Evolutionary conservation across 2,329 filamentous ascomycete genomes (phyloP).

Genomic region (Aspergillus jensenii): DNA sequence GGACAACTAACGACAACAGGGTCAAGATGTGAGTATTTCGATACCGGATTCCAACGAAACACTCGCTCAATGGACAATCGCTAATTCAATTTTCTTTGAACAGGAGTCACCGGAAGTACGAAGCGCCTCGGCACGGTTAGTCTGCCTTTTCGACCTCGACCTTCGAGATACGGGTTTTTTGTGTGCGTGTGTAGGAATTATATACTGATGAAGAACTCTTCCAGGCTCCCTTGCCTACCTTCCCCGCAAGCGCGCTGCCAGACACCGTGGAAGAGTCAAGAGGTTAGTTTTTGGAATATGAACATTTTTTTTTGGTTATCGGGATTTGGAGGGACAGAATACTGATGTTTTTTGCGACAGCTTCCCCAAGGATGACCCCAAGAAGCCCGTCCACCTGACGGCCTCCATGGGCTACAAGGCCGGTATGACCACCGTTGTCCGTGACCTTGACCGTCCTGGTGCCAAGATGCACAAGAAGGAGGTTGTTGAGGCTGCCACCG

Average conservation of each 20-base stretch:
- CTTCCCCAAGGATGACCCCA: slow-evolving; percentile 99
- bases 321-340: slow-evolving; percentile 16
- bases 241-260: slow-evolving; percentile 86
- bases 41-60: slow-evolving; percentile 4
- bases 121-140: slow-evolving; percentile 94
- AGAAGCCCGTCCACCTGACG: slow-evolving; percentile 99
- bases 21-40: slow-evolving; percentile 47
- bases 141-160: slow-evolving; percentile 61
- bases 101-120: slow-evolving; percentile 65
- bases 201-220: slow-evolving; percentile 32
- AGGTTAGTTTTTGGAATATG: slow-evolving; percentile 62
- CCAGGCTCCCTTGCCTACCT: slow-evolving; percentile 75
- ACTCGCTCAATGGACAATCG: slow-evolving; percentile 15
- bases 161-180: slow-evolving; percentile 29
- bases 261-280: slow-evolving; percentile 98
- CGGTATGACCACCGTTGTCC: slow-evolving; percentile 99
- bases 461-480: slow-evolving; percentile 99
- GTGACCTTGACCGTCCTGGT: slow-evolving; percentile 97
- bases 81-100: slow-evolving; percentile 26
- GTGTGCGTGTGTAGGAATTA: slow-evolving; percentile 26
- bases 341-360: slow-evolving; percentile 50
- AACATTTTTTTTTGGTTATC: background rate
- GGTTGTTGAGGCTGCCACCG: slow-evolving; percentile 82
- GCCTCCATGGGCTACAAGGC: slow-evolving; percentile 99
- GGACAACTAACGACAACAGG: slow-evolving; percentile 50